Evolutionary conservation across 2,329 filamentous ascomycete species (phyloP), one percentile per base, ranked within the genome.

Genomic region (Fusarium globosum): DNA sequence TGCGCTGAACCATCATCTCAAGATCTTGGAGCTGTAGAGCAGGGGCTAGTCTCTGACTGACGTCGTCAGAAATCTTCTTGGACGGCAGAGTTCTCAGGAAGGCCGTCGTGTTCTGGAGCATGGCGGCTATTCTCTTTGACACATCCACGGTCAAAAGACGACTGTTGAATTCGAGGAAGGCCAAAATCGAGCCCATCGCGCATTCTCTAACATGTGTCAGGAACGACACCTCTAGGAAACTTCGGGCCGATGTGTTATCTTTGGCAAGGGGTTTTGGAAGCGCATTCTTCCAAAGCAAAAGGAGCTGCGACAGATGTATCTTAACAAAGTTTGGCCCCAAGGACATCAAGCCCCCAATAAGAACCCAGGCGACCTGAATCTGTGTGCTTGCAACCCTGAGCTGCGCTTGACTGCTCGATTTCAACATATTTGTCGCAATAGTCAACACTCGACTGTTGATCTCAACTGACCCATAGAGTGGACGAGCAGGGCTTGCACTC

Each of bases 311-410:
- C 13, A 99, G 88, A 82, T 99, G 96, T 30, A 98, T 98, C 83
- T 99, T 99, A 82, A 98, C 96, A 81, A 99, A 99, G 81, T 97
- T 98, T 8, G 96, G 96, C 0, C 96, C 96, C 2, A 99, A 88
- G 2, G 95, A 95, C 96, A 98, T 98, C 61, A 99, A 85, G 1
- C 97, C 96, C 42, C 97, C 96, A 52, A 99, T 97, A 65, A 99
- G 86, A 53, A 97, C 97, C 96, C 96, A 99, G 10, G 96, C 96
- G 6, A 99, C 95, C 80, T 99, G 96, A 30, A 99, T 95, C 79
- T 99, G 96, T 3, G 95, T 97, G 77, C 94, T 94, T 12, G 96
- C 97, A 41, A 96, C 91, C 35, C 96, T 91, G 60, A 99, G 86
- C 80, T 99, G 96, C 2, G 94, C 96, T 79, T 94, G 94, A 51